Evolutionary conservation across 1,284 basidiomycete genomes (phyloP), one percentile per base, ranked within the genome.

Genomic region (Ustilago nuda): DNA sequence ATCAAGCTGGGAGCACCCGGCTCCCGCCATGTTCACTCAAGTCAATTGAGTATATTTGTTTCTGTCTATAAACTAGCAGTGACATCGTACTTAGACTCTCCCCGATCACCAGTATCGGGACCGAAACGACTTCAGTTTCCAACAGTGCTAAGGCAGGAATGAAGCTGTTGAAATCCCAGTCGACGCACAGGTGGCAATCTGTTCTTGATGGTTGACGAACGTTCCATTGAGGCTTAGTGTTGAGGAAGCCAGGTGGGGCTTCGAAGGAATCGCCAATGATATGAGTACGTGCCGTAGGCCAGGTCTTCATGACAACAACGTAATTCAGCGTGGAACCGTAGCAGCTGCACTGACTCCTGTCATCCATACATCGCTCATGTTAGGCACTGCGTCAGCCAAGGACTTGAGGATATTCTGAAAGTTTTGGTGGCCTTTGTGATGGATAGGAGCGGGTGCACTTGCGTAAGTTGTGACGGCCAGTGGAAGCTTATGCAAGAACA

Each of bases 261-360:
- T 53, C 65, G 50, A 61, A 73, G 11, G 71, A 73, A 17, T 73
- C 71, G 45, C 56, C 71, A 19, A 73, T 65, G 23, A 67, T 41
- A 23, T 73, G 64, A 23, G 61, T 63, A 6, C 45, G 56, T 2
- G 71, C 61, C 15, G 9, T 46, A 8, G 64, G 61, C 39, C 45
- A 73, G 17, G 71, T 51, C 19, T 68, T 67, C 39, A 54, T 59
- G 6, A 57, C 61, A 39, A 56, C 46, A 19, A 55, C 43, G 51
- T 67, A 73, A 58, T 73, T 66, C 23, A 73, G 37, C 3, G 57
- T 66, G 1, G 71, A 61, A 4, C 71, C 71, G 58, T 41, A 73
- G 37, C 71, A 73, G 4, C 65, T n/a, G 71, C 71, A 43, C 71
- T 73, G 8, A 56, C 60, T 3, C 71, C 71, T 3, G 57, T 51